A percentile compares a stretch with the other conserved stretches of the same genome.
Conservation (phyloP, 2,329 filamentous ascomycete genomes). For the Fusarium sp. region DNA sequence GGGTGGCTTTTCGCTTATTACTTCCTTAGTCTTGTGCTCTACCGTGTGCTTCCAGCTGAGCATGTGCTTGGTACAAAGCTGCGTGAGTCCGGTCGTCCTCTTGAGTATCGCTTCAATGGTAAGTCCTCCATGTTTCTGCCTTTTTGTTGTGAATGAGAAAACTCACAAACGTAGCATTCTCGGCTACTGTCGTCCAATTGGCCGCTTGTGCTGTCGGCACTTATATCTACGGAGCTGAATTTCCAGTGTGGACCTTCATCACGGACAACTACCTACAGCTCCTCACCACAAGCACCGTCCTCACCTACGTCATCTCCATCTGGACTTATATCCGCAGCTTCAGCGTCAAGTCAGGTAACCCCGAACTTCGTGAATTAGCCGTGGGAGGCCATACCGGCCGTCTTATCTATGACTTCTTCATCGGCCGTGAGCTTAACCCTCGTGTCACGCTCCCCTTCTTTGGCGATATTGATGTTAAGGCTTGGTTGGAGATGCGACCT, state of each 20-base stretch:
- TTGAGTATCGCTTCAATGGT: constrained; percentile 85
- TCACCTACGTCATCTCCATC: constrained; percentile 76
- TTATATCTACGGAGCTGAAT: constrained; percentile 78
- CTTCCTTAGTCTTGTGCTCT: constrained; percentile 76
- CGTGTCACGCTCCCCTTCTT: constrained; percentile 81
- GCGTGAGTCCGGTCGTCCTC: constrained; percentile 70
- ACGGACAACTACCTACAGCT: constrained; percentile 88
- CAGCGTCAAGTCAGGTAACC: constrained; percentile 77
- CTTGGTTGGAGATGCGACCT: constrained; percentile 86
- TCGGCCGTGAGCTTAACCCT: constrained; percentile 94
- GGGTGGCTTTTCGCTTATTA: constrained; percentile 81
- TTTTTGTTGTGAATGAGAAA: too few species aligned
- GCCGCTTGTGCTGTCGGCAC: constrained; percentile 77
- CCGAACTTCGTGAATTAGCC: constrained; percentile 79
- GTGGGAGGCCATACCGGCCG: constrained; percentile 84
- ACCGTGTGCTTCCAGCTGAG: constrained; percentile 78
- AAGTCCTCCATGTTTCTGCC: constrained; percentile 17
- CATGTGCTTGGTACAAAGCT: constrained; percentile 77
- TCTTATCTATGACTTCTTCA: constrained; percentile 92
- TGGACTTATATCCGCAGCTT: constrained; percentile 86
- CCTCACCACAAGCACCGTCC: constrained; percentile 82
- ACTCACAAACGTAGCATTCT: constrained; percentile 68
- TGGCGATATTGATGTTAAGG: constrained; percentile 88
- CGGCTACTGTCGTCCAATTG: constrained; percentile 77
- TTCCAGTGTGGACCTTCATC: constrained; percentile 89